phyloP scores from a whole-genome alignment of 1,139 yeast genomes.

The Sugiyamaella japonica region DNA sequence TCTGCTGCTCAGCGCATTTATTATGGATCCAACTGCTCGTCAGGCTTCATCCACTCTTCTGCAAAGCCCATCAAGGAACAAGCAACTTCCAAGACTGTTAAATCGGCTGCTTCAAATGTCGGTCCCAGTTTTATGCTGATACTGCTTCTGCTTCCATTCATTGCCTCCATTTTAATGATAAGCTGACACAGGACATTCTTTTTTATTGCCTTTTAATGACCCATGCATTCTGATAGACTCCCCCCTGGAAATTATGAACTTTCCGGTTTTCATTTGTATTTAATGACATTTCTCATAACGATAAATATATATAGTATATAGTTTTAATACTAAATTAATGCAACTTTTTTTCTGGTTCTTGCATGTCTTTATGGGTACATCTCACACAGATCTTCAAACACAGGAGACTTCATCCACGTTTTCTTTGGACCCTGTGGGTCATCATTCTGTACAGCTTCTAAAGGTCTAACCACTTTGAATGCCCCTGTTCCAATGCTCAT shows the following conservation, averaged over 20 bases:
- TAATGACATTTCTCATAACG: conserved; percentile 6
- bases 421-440: conserved; percentile 13
- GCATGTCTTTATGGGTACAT: conserved; percentile 1
- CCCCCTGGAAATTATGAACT: conserved; percentile 4
- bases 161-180: conserved; percentile 5
- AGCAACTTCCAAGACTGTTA: conserved; percentile 1
- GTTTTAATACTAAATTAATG: not conserved
- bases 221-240: conserved; percentile 12
- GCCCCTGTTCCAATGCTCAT: conserved; percentile 98
- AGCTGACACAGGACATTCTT: not conserved
- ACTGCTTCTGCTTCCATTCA: conserved; percentile 2
- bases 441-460: conserved; percentile 20
- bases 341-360: not conserved
- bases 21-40: conserved; percentile 26
- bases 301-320: not conserved
- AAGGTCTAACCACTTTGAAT: conserved; percentile 60
- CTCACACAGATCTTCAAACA: conserved; percentile 35
- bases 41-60: conserved; percentile 24
- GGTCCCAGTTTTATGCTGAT: conserved; percentile 4
- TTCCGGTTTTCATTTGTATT: conserved; percentile 3
- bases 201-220: not conserved
- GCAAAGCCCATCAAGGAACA: conserved; percentile 23
- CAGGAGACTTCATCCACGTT: conserved; percentile 27
- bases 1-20: conserved; percentile 32
- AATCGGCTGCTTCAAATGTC: conserved; percentile 12